These are phyloP conservation scores for Trichoderma koningiopsis DNA, from an alignment of 2,329 filamentous ascomycete species.

Conservation along the genomic window DNA sequence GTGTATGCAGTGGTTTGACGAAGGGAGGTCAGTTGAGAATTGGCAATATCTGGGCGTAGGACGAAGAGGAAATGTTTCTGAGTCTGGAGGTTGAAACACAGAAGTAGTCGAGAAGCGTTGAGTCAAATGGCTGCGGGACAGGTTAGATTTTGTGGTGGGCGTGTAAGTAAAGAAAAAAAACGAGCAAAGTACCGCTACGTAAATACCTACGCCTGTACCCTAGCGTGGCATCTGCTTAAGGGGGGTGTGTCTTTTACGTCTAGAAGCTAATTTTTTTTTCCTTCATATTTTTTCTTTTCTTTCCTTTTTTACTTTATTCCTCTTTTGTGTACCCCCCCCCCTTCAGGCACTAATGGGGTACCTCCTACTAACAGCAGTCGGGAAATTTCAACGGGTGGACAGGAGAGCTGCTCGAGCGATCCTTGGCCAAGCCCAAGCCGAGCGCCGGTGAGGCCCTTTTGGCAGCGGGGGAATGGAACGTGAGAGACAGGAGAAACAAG, in stretches of 20 bases:
- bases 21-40: neutral
- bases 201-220: neutral
- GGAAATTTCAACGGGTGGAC: constrained; percentile 11
- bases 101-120: constrained; percentile 19
- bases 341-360: constrained; percentile 18
- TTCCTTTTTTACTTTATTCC: neutral
- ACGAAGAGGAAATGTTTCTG: constrained; percentile 2
- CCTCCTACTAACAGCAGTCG: constrained; percentile 13
- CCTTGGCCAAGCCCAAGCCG: neutral
- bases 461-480: neutral
- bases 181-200: neutral
- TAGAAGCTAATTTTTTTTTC: constrained; percentile 17
- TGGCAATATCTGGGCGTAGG: constrained; percentile 8
- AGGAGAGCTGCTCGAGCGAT: no score
- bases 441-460: neutral
- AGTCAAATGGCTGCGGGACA: constrained; percentile 18
- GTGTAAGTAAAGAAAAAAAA: neutral
- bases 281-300: neutral
- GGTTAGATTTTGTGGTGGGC: constrained; percentile 5
- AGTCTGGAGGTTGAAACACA: constrained; percentile 23
- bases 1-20: neutral
- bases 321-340: neutral
- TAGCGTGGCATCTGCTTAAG: neutral
- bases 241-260: neutral
- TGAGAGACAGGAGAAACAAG: constrained; percentile 16